phyloP scores from a whole-genome alignment of 2,329 filamentous ascomycete genomes.

The Fusarium sp. region DNA sequence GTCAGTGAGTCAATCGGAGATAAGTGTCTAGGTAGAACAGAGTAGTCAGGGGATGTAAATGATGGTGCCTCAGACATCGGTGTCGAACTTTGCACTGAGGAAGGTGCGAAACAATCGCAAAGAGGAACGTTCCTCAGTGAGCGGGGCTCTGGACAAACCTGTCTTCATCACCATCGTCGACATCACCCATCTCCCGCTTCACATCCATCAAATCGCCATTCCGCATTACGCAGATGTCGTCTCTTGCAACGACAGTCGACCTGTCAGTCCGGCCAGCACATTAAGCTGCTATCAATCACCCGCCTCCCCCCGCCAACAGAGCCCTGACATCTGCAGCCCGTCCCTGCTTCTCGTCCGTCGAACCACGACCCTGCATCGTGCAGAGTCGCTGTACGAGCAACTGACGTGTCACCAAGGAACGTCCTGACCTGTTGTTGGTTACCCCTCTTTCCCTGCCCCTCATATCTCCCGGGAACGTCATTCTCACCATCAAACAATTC shows the following conservation, averaged over 20 bases:
- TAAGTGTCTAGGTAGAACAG: neutral
- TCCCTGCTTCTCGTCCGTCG: neutral
- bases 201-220: neutral
- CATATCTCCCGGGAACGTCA: neutral
- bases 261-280: neutral
- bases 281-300: neutral
- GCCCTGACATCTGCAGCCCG: neutral
- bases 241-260: neutral
- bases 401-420: neutral
- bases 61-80: neutral
- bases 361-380: neutral
- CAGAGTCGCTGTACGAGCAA: neutral
- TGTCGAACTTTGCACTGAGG: neutral
- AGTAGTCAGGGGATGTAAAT: neutral
- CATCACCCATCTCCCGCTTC: neutral
- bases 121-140: neutral
- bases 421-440: neutral
- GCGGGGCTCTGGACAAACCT: neutral
- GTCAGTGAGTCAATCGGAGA: neutral
- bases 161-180: neutral
- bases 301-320: neutral
- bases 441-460: neutral
- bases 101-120: neutral
- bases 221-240: neutral
- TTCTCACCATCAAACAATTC: slow-evolving; percentile 15